Percentiles rank a stretch among this genome's conserved stretches.
Evolutionary conservation across 352 stramenopile genomes (phyloP).

Genomic region (Phytophthora podocarpi): DNA sequence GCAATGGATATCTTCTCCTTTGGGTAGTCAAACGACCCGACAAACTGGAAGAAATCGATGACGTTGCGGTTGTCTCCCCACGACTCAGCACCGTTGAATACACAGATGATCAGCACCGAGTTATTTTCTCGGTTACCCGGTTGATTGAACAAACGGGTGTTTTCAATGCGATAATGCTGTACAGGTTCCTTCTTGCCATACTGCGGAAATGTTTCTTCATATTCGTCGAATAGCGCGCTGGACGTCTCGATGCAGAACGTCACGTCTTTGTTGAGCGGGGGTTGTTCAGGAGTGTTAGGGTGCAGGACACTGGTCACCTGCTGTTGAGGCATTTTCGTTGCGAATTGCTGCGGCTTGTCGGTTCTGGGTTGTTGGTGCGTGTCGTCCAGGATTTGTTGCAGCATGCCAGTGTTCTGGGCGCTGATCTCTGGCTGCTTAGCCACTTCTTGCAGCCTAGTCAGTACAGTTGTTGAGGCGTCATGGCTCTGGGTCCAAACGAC

Average conservation of each 20-base stretch:
- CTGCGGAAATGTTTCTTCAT: conserved; percentile 22
- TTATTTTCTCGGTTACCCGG: conserved; percentile 4
- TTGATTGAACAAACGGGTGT: conserved; percentile 5
- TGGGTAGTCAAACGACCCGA: conserved; percentile 32
- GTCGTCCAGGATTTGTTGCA: no score
- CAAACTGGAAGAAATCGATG: conserved; percentile 38
- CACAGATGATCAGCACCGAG: conserved; percentile 32
- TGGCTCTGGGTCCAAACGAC: no score
- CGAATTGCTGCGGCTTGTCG: no score
- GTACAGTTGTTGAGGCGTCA: no score
- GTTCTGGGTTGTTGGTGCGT: no score
- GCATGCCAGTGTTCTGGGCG: no score
- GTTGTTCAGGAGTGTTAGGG: conserved; percentile 9
- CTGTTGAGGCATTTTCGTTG: not conserved
- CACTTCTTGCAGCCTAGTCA: no score
- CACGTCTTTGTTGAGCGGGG: conserved; percentile 12
- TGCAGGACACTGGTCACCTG: conserved; percentile 19
- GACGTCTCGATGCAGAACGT: conserved; percentile 10
- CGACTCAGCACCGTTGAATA: conserved; percentile 38
- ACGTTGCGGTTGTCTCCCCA: conserved; percentile 35
- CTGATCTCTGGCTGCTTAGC: no score
- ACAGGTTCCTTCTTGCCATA: conserved; percentile 25
- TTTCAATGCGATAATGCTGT: conserved; percentile 25
- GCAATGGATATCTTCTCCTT: conserved; percentile 38
- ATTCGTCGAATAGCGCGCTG: conserved; percentile 2